These are phyloP conservation scores for Sclerotinia subarctica DNA, from an alignment of 2,329 filamentous ascomycete genomes.

Conservation along the genomic window DNA sequence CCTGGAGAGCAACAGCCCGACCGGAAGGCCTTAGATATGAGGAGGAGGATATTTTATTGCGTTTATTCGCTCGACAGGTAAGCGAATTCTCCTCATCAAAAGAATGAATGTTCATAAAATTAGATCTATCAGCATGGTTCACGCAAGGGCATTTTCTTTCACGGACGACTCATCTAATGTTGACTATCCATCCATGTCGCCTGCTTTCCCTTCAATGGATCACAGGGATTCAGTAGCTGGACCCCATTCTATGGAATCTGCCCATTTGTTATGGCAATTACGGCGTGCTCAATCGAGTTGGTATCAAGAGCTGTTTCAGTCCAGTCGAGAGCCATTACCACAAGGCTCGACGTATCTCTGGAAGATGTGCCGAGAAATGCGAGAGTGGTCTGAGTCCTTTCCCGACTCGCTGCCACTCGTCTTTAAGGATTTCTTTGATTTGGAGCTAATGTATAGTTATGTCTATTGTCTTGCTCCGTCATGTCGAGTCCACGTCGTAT, in stretches of 20 bases:
- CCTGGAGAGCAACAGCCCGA: constrained; percentile 66
- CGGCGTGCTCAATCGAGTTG: constrained; percentile 83
- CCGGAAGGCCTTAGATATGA: constrained; percentile 68
- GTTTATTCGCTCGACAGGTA: constrained; percentile 87
- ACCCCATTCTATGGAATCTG: constrained; percentile 60
- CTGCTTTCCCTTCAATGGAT: constrained; percentile 33
- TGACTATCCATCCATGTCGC: constrained; percentile 60
- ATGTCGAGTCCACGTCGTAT: constrained; percentile 66
- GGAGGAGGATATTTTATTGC: constrained; percentile 84
- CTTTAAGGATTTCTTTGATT: constrained; percentile 74
- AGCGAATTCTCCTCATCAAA: constrained; percentile 27
- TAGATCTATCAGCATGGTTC: constrained; percentile 83
- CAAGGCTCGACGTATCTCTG: constrained; percentile 71
- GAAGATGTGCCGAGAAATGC: constrained; percentile 73
- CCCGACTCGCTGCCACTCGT: constrained; percentile 61
- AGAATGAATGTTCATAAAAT: constrained; percentile 8
- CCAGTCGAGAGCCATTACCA: constrained; percentile 63
- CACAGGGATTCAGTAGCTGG: constrained; percentile 42
- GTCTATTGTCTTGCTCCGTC: constrained; percentile 86
- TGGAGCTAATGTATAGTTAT: constrained; percentile 87
- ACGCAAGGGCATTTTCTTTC: constrained; percentile 87
- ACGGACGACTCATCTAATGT: constrained; percentile 86
- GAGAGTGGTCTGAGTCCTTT: constrained; percentile 76
- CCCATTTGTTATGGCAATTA: constrained; percentile 75
- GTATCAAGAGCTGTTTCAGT: constrained; percentile 87